Evolutionary conservation across 305 asterid species (phyloP).

Genomic region (Plantago coronopus): DNA sequence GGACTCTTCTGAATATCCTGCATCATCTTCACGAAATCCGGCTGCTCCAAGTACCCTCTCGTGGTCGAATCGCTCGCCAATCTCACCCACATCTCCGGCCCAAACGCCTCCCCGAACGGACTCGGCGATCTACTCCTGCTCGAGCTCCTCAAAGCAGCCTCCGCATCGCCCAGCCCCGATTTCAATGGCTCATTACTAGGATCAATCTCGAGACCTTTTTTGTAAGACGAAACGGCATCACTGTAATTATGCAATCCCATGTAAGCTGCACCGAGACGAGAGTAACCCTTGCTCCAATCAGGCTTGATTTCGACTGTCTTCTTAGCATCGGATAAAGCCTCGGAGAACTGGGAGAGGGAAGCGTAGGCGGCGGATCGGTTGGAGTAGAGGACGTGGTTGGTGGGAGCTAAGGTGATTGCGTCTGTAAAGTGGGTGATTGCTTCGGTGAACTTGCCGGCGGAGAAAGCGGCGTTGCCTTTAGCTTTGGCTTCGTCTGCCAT

Average conservation of each 20-base stretch:
- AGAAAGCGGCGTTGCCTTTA: constrained; percentile 82
- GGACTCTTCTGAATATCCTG: constrained; percentile 81
- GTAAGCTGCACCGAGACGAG: constrained; percentile 88
- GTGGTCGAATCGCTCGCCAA: constrained; percentile 60
- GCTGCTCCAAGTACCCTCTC: constrained; percentile 54
- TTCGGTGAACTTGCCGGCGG: constrained; percentile 57
- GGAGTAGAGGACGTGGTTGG: constrained; percentile 80
- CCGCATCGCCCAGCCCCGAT: constrained; percentile 73
- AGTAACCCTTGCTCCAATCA: constrained; percentile 77
- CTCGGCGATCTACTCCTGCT: constrained; percentile 19
- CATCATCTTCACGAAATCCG: constrained; percentile 69
- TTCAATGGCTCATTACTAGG: constrained; percentile 69
- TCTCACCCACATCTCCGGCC: constrained; percentile 85
- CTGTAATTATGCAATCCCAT: constrained; percentile 47
- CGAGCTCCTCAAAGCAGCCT: constrained; percentile 44
- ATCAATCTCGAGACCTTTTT: constrained; percentile 69
- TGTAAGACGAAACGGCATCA: constrained; percentile 62
- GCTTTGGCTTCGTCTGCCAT: constrained; percentile 97
- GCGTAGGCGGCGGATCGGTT: constrained; percentile 90
- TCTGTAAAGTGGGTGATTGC: constrained; percentile 70
- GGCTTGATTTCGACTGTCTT: constrained; percentile 79
- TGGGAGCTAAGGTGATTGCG: constrained; percentile 56
- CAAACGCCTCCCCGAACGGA: constrained; percentile 77
- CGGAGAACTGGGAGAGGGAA: constrained; percentile 53
- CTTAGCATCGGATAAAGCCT: constrained; percentile 69